A percentile compares a stretch with the other conserved stretches of the same genome.
Conservation (phyloP, 1,284 basidiomycete genomes). For the Calocybe gambosa region DNA sequence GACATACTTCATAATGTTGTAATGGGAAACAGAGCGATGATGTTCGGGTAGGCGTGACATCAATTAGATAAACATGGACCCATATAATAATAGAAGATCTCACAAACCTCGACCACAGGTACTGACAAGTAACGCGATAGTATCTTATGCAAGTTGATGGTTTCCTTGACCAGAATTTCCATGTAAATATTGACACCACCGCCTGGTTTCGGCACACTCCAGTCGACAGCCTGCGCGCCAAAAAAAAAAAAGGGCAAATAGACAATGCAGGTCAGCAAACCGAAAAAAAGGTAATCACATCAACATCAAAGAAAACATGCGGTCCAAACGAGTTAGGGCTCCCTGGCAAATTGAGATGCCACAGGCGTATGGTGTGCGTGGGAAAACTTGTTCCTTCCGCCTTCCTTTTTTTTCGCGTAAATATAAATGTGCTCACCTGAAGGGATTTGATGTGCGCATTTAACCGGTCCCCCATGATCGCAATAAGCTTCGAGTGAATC, state of each 20-base stretch:
- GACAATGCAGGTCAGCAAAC: conserved; percentile 2
- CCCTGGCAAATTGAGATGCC: not conserved
- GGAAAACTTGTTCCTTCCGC: not conserved
- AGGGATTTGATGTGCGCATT: conserved; percentile 80
- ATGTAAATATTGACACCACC: conserved; percentile 77
- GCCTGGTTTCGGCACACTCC: conserved; percentile 56
- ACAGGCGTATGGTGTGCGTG: conserved; percentile 1
- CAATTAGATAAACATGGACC: conserved; percentile 8
- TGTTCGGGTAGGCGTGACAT: conserved; percentile 6
- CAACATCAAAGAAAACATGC: not conserved
- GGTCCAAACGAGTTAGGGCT: conserved; percentile 1
- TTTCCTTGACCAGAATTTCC: conserved; percentile 91
- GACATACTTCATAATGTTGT: conserved; percentile 53
- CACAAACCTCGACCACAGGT: conserved; percentile 72
- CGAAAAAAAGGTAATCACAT: conserved; percentile 5
- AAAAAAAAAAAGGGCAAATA: conserved; percentile 10
- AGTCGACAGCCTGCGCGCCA: conserved; percentile 57
- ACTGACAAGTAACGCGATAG: conserved; percentile 83
- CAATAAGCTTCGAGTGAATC: conserved; percentile 95
- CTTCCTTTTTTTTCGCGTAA: conserved; percentile 8
- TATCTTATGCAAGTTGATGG: conserved; percentile 94
- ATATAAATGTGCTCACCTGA: conserved; percentile 41
- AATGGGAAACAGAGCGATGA: conserved; percentile 11
- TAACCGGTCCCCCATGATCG: conserved; percentile 97
- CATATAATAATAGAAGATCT: conserved; percentile 1